phyloP scores from a whole-genome alignment of 2,329 filamentous ascomycete species.

The Scedosporium aurantiacum region DNA sequence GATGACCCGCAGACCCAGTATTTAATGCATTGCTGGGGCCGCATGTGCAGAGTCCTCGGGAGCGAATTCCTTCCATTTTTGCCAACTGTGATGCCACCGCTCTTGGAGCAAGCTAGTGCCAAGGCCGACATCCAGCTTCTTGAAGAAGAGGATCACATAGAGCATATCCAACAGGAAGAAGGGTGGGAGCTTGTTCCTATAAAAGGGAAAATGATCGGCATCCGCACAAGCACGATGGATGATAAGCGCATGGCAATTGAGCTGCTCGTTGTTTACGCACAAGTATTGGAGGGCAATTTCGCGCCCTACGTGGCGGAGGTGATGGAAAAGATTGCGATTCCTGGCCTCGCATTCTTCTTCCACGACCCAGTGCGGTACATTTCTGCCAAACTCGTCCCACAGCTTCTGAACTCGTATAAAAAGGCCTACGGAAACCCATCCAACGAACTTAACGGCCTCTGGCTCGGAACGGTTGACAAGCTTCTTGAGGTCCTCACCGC shows the following conservation, averaged over 20 bases:
- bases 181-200: constrained; percentile 96
- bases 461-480: constrained; percentile 78
- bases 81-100: constrained; percentile 83
- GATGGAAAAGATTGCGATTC: constrained; percentile 92
- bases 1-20: constrained; percentile 97
- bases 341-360: constrained; percentile 96
- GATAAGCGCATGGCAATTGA: constrained; percentile 99
- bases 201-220: constrained; percentile 96
- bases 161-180: constrained; percentile 85
- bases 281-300: constrained; percentile 87
- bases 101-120: constrained; percentile 80
- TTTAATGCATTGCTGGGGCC: constrained; percentile 96
- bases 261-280: constrained; percentile 91
- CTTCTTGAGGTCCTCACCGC: constrained; percentile 86
- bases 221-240: constrained; percentile 91
- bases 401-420: constrained; percentile 88
- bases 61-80: constrained; percentile 88
- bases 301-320: constrained; percentile 85
- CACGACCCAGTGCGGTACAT: constrained; percentile 94
- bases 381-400: constrained; percentile 87
- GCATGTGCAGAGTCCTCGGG: constrained; percentile 93
- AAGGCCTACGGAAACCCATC: constrained; percentile 77
- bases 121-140: constrained; percentile 96
- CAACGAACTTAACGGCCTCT: constrained; percentile 68
- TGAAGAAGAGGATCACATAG: constrained; percentile 89